Conservation (phyloP, 257 asterid genomes). For the Vinca minor region DNA sequence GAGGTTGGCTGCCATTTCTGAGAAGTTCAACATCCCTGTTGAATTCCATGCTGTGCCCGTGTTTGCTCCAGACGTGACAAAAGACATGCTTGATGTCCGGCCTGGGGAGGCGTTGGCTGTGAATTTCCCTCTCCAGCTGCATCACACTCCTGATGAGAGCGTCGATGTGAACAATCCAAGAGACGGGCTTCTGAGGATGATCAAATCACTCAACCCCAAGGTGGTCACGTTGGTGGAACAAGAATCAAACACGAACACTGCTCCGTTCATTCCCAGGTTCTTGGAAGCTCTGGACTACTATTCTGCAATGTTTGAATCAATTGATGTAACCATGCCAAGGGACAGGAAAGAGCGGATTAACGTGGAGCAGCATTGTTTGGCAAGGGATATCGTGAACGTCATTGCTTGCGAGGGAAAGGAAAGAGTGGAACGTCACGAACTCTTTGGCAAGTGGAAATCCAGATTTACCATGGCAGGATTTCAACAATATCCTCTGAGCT, state of each 20-base stretch:
- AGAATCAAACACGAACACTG: slow-evolving; percentile 84
- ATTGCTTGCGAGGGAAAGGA: slow-evolving; percentile 91
- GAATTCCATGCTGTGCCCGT: slow-evolving; percentile 83
- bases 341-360: slow-evolving; percentile 71
- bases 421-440: slow-evolving; percentile 85
- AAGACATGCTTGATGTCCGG: slow-evolving; percentile 61
- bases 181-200: slow-evolving; percentile 73
- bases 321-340: slow-evolving; percentile 64
- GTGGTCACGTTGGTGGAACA: slow-evolving; percentile 87
- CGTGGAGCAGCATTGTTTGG: slow-evolving; percentile 85
- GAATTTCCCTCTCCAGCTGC: slow-evolving; percentile 81
- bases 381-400: slow-evolving; percentile 83
- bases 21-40: slow-evolving; percentile 54
- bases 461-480: slow-evolving; percentile 89
- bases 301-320: slow-evolving; percentile 76
- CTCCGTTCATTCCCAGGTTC: slow-evolving; percentile 68
- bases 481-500: slow-evolving; percentile 49
- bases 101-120: slow-evolving; percentile 80
- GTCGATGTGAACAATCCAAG: slow-evolving; percentile 79
- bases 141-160: slow-evolving; percentile 89
- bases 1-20: slow-evolving; percentile 51
- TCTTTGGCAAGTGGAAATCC: slow-evolving; percentile 77
- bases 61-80: slow-evolving; percentile 50
- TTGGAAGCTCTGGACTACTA: slow-evolving; percentile 64
- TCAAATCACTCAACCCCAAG: slow-evolving; percentile 56